phyloP scores from a whole-genome alignment of 2,329 filamentous ascomycete genomes.

The Aphanocladium album region DNA sequence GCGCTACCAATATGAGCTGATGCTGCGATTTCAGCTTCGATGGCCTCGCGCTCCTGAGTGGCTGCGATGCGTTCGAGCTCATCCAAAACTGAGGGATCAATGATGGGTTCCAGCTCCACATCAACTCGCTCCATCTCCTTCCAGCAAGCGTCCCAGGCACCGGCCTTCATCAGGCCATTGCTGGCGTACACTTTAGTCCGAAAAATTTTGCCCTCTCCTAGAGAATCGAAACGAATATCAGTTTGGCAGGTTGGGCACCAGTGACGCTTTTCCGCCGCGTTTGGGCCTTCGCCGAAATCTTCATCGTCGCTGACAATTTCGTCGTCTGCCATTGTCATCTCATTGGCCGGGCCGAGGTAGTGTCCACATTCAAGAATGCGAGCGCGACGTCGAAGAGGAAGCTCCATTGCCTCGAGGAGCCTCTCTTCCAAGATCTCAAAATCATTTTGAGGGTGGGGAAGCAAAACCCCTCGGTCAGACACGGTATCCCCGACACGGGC shows the following conservation, averaged over 20 bases:
- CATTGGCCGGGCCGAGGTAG: conserved; percentile 60
- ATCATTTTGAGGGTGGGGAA: conserved; percentile 74
- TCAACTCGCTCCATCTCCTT: conserved; percentile 98
- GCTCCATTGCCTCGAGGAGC: conserved; percentile 67
- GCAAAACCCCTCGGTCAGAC: conserved; percentile 65
- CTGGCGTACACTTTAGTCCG: conserved; percentile 87
- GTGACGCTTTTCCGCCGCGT: conserved; percentile 34
- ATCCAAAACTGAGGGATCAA: conserved; percentile 53
- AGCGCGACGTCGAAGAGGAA: conserved; percentile 59
- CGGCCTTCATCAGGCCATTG: conserved; percentile 87
- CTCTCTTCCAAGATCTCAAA: conserved; percentile 76
- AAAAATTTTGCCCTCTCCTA: conserved; percentile 56
- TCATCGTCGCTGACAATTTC: conserved; percentile 45
- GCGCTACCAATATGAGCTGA: conserved; percentile 15
- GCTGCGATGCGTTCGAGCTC: conserved; percentile 54
- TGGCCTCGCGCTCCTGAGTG: conserved; percentile 35
- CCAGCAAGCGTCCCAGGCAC: conserved; percentile 92
- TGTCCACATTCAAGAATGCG: conserved; percentile 72
- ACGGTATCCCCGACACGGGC: conserved; percentile 69
- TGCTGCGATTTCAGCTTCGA: conserved; percentile 27
- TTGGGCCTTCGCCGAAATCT: conserved; percentile 25
- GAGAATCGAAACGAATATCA: conserved; percentile 51
- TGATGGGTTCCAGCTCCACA: conserved; percentile 77
- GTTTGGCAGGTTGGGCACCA: conserved; percentile 54
- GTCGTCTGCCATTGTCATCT: conserved; percentile 37